Conservation (phyloP, 768 basidiomycete genomes). For the Postia placenta region DNA sequence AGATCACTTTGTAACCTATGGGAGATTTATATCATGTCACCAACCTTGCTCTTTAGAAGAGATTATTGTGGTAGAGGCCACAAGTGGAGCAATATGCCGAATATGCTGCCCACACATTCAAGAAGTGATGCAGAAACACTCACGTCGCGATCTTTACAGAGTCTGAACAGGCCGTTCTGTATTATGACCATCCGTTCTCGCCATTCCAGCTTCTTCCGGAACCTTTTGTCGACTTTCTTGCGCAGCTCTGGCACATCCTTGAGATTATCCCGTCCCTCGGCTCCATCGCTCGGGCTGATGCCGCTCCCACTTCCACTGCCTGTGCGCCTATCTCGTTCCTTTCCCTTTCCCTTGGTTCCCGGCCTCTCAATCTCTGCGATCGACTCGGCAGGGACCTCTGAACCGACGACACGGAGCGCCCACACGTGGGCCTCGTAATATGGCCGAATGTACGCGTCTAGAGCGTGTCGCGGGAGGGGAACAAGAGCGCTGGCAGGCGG, state of each 20-base stretch:
- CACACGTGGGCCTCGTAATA: conserved; percentile 54
- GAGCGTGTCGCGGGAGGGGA: conserved; percentile 34
- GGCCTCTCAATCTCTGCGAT: background rate
- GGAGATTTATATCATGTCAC: too few species aligned
- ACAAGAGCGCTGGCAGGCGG: conserved; percentile 28
- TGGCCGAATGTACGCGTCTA: conserved; percentile 44
- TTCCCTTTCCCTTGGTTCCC: background rate
- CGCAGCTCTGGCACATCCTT: conserved; percentile 2
- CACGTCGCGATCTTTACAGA: conserved; percentile 51
- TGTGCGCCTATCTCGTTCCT: background rate
- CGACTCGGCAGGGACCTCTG: conserved; percentile 4
- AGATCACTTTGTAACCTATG: too few species aligned
- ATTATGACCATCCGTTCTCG: conserved; percentile 58
- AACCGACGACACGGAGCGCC: conserved; percentile 39
- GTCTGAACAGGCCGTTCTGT: conserved; percentile 44
- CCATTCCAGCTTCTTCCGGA: conserved; percentile 48
- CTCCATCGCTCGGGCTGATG: background rate
- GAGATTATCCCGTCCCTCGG: background rate
- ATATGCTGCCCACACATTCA: too few species aligned
- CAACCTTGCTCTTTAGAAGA: too few species aligned
- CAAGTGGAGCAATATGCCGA: too few species aligned
- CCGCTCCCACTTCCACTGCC: conserved; percentile 2
- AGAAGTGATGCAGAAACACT: too few species aligned
- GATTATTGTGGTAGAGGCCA: too few species aligned
- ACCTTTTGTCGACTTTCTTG: conserved; percentile 8